A percentile compares a stretch with the other conserved stretches of the same genome.
These are phyloP conservation scores for Aspergillus cavernicola DNA, from an alignment of 495 filamentous ascomycete species.

Conservation along the genomic window DNA sequence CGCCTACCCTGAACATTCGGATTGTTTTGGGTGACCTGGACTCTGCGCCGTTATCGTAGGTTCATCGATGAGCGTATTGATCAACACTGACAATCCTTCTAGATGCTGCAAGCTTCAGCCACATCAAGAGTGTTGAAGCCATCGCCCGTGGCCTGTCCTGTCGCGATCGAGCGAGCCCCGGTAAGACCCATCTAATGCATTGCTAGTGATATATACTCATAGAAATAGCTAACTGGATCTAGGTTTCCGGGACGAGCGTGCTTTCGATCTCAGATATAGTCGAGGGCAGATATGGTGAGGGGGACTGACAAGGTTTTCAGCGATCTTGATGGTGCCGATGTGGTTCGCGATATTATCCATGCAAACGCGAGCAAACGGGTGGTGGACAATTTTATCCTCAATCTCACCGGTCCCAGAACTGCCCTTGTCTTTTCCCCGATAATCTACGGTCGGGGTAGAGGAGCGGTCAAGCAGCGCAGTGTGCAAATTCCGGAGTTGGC, in stretches of 20 bases:
- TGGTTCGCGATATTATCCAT: conserved; percentile 39
- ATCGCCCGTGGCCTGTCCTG: conserved; percentile 19
- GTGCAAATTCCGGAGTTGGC: conserved; percentile 59
- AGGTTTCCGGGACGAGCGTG: conserved; percentile 30
- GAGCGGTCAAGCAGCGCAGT: conserved; percentile 58
- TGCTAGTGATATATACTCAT: too few species aligned
- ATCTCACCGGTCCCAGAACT: conserved; percentile 44
- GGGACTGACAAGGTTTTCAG: conserved; percentile 23
- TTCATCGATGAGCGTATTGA: too few species aligned
- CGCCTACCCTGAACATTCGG: conserved; percentile 39
- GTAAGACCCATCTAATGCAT: too few species aligned
- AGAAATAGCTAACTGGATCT: conserved; percentile 29
- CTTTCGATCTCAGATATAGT: conserved; percentile 30
- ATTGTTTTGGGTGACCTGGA: conserved; percentile 49
- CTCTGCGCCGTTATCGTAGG: too few species aligned
- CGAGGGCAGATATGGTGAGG: conserved; percentile 19
- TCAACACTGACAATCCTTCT: too few species aligned
- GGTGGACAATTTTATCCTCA: conserved; percentile 50
- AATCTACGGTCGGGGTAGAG: conserved; percentile 66
- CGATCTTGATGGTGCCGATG: conserved; percentile 23
- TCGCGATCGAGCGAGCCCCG: neutral
- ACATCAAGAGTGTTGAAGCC: conserved; percentile 38
- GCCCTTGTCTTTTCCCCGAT: conserved; percentile 67
- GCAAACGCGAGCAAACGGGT: conserved; percentile 42
- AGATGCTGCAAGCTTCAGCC: conserved; percentile 41